These are phyloP conservation scores for Chlorociboria aeruginascens DNA, from an alignment of 495 filamentous ascomycete species.

Conservation along the genomic window DNA sequence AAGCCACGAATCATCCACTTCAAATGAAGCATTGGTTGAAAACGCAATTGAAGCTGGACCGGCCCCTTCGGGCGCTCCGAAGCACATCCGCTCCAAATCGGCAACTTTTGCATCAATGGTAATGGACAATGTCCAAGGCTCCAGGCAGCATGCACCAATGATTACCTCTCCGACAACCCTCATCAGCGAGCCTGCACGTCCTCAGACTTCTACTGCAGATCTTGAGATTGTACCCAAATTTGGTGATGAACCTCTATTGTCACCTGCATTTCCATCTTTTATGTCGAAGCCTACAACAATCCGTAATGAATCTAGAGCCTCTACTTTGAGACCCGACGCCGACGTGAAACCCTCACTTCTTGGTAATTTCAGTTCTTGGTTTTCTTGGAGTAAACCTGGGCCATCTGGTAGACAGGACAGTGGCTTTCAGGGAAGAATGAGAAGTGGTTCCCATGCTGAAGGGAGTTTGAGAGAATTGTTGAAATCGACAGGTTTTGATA, in stretches of 20 bases:
- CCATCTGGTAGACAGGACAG: neutral
- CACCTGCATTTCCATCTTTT: conserved; percentile 7
- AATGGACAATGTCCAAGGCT: conserved; percentile 25
- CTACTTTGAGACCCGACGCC: conserved; percentile 7
- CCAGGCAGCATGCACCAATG: conserved; percentile 1
- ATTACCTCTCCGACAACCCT: conserved; percentile 23
- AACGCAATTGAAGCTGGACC: conserved; percentile 6
- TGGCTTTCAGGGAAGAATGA: conserved; percentile 6
- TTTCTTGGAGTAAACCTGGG: conserved; percentile 11
- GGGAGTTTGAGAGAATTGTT: conserved; percentile 19
- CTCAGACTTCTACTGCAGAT: conserved; percentile 27
- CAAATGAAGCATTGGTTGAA: conserved; percentile 10
- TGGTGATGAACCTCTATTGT: neutral
- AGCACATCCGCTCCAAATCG: conserved; percentile 28
- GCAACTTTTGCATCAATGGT: conserved; percentile 34
- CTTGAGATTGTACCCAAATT: conserved; percentile 6
- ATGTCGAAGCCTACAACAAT: conserved; percentile 11
- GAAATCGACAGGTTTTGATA: conserved; percentile 14
- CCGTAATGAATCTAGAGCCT: conserved; percentile 14
- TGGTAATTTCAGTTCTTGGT: conserved; percentile 17
- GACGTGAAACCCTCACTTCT: conserved; percentile 10
- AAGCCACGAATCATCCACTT: conserved; percentile 12
- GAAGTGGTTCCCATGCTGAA: conserved; percentile 19
- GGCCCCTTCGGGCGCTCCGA: conserved; percentile 11
- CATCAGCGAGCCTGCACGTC: conserved; percentile 33